Conservation (phyloP, 129 eudicot genomes). For the Tanacetum coccineum region DNA sequence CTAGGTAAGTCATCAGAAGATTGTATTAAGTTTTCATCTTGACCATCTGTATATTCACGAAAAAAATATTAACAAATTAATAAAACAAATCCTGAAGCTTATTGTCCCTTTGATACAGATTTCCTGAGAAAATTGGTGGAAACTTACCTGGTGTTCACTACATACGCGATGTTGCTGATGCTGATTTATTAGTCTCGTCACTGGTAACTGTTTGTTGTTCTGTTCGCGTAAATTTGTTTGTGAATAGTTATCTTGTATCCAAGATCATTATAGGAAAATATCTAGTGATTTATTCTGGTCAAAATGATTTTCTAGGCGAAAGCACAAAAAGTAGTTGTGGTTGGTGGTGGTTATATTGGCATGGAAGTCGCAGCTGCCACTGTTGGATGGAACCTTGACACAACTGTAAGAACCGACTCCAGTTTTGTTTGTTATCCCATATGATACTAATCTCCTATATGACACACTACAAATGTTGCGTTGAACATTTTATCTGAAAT, state of each 20-base stretch:
- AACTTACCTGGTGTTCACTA: constrained; percentile 90
- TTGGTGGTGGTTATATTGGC: constrained; percentile 99
- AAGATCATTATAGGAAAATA: background rate
- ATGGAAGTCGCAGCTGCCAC: constrained; percentile 99
- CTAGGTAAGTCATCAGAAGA: constrained; percentile 46
- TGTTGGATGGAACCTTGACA: constrained; percentile 92
- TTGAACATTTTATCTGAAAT: background rate
- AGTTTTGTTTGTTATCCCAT: background rate
- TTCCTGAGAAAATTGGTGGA: constrained; percentile 96
- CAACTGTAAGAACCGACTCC: constrained; percentile 56
- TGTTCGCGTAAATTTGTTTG: background rate
- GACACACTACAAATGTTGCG: background rate
- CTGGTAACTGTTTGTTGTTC: constrained; percentile 44
- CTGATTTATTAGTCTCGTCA: constrained; percentile 75
- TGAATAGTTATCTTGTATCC: background rate
- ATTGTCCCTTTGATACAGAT: constrained; percentile 43
- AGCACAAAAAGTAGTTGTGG: constrained; percentile 79
- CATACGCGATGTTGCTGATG: constrained; percentile 93
- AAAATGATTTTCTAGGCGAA: constrained; percentile 43
- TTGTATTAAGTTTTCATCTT: background rate
- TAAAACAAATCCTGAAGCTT: constrained; percentile 9
- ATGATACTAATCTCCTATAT: constrained; percentile 8
- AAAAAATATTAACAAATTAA: background rate
- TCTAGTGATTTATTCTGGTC: background rate
- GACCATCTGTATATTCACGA: background rate